These are phyloP conservation scores for Mycena rebaudengoi DNA, from an alignment of 768 basidiomycete genomes.

Conservation along the genomic window DNA sequence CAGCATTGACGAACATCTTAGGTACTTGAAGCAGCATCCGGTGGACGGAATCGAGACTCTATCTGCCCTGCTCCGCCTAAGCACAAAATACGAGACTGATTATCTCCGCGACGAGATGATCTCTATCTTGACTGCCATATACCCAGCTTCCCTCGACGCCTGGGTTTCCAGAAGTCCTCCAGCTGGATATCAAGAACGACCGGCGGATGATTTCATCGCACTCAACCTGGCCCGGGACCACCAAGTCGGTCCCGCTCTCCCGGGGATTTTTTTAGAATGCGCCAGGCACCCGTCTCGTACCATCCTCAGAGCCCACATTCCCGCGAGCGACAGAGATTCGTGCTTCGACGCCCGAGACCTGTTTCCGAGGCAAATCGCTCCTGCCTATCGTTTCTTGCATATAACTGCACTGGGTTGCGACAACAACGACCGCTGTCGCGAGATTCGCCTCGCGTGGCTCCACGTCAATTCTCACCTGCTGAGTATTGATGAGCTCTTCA, in stretches of 20 bases:
- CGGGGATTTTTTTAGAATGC: slow-evolving; percentile 2
- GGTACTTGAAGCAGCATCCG: neutral
- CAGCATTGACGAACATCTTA: neutral
- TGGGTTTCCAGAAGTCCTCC: neutral
- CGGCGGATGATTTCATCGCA: neutral
- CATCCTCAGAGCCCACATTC: neutral
- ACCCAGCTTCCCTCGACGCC: neutral
- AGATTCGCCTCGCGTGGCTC: too few species aligned
- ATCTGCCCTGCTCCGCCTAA: neutral
- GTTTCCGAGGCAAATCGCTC: too few species aligned
- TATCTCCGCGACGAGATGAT: neutral
- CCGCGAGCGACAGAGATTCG: too few species aligned
- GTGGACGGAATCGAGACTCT: neutral
- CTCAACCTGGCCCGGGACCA: neutral
- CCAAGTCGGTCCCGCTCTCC: neutral
- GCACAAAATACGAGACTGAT: slow-evolving; percentile 3
- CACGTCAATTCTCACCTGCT: too few species aligned
- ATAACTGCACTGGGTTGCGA: too few species aligned
- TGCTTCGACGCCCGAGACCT: too few species aligned
- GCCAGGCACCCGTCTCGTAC: neutral
- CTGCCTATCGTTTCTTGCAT: too few species aligned
- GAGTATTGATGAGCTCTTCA: too few species aligned
- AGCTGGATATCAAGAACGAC: neutral
- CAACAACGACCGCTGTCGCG: too few species aligned
- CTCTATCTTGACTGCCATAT: neutral